Conservation (phyloP, 768 basidiomycete genomes). For the Agaricus subrufescens region DNA sequence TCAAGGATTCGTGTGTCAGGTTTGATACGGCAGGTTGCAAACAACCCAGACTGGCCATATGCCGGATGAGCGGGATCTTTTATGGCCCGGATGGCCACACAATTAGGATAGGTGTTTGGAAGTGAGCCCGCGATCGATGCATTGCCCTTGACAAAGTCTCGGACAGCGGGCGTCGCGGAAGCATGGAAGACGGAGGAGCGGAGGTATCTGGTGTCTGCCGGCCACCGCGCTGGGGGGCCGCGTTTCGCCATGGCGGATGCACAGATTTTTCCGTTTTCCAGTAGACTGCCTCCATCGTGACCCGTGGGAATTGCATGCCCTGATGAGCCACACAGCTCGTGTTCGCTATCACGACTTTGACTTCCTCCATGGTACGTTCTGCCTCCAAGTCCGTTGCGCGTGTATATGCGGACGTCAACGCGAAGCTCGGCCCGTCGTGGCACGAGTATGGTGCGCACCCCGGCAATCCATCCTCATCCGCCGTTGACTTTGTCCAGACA, state of each 20-base stretch:
- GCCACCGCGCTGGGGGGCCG: slow-evolving; percentile 3
- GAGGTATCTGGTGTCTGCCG: slow-evolving; percentile 3
- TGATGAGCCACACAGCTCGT: slow-evolving; percentile 16
- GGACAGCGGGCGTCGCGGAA: slow-evolving; percentile 27
- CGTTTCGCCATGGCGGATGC: background rate
- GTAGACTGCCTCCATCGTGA: slow-evolving; percentile 1
- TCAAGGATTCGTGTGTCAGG: slow-evolving; percentile 67
- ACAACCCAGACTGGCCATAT: slow-evolving; percentile 73
- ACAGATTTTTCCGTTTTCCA: no score
- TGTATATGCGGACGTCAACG: slow-evolving; percentile 87
- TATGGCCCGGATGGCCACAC: slow-evolving; percentile 49
- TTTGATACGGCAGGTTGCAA: slow-evolving; percentile 68
- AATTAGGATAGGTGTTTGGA: slow-evolving; percentile 26
- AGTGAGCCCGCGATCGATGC: slow-evolving; percentile 10
- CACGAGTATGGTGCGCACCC: slow-evolving; percentile 81
- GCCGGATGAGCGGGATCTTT: slow-evolving; percentile 64
- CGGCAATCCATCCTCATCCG: slow-evolving; percentile 15
- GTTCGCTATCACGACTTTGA: slow-evolving; percentile 8
- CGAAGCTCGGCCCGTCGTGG: slow-evolving; percentile 85
- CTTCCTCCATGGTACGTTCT: slow-evolving; percentile 58
- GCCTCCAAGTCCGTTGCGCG: slow-evolving; percentile 77
- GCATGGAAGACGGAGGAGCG: slow-evolving; percentile 8
- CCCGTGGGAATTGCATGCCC: slow-evolving; percentile 22
- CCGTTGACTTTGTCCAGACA: slow-evolving; percentile 51
- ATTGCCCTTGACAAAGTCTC: slow-evolving; percentile 30